Evolutionary conservation across 2,329 filamentous ascomycete genomes (phyloP).

Genomic region (Chaetomiaceae sp.): DNA sequence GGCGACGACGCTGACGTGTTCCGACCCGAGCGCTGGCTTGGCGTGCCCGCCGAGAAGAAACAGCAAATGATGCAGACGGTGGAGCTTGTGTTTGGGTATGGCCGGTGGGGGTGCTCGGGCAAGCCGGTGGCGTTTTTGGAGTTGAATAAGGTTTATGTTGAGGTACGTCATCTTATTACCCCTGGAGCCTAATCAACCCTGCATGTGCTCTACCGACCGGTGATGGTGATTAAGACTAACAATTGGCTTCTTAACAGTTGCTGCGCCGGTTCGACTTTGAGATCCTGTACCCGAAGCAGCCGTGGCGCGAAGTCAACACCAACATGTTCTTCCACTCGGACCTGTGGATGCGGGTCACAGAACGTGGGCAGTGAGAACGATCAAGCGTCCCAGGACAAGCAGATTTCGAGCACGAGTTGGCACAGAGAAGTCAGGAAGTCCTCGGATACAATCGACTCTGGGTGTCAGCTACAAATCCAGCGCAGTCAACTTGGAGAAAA

Average conservation of each 20-base stretch:
- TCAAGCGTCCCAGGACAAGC: no score
- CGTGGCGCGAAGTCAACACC: conserved; percentile 23
- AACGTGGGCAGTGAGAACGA: not conserved
- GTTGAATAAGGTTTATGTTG: conserved; percentile 38
- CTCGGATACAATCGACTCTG: no score
- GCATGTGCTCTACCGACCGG: no score
- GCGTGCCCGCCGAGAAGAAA: conserved; percentile 18
- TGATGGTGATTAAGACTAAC: no score
- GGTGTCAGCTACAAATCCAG: no score
- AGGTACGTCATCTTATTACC: conserved; percentile 33
- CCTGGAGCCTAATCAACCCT: no score
- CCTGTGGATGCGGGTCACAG: conserved; percentile 29
- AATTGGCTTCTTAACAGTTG: not conserved
- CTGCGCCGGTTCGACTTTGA: conserved; percentile 29
- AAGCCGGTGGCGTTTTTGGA: conserved; percentile 40
- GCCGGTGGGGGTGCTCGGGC: conserved; percentile 38
- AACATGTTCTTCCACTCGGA: conserved; percentile 27
- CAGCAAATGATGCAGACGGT: conserved; percentile 19
- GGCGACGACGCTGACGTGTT: conserved; percentile 39
- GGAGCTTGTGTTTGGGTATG: conserved; percentile 37
- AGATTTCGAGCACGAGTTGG: no score
- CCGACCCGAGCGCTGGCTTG: conserved; percentile 43
- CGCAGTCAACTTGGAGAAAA: no score
- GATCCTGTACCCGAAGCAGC: conserved; percentile 24
- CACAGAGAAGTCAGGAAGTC: no score